Evolutionary conservation across 768 basidiomycete genomes (phyloP).

Genomic region (Lactarius hengduanensis): DNA sequence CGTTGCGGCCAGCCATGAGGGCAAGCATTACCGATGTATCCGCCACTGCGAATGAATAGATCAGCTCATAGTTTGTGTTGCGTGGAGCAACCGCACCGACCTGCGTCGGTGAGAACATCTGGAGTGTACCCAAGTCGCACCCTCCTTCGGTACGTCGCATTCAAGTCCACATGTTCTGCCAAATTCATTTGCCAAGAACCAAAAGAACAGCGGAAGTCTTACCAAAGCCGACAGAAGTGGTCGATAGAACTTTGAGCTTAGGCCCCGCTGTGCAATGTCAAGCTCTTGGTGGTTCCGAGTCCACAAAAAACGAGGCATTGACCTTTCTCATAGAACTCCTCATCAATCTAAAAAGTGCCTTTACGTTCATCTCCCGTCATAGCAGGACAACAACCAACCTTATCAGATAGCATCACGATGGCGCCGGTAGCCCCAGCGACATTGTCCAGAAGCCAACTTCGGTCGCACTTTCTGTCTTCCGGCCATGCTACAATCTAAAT

Average conservation of each 20-base stretch:
- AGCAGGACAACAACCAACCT: constrained; percentile 42
- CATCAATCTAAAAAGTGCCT: constrained; percentile 53
- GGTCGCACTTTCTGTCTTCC: constrained; percentile 54
- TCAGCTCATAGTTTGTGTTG: not conserved
- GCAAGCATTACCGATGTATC: constrained; percentile 88
- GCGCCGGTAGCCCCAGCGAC: constrained; percentile 60
- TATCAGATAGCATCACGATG: constrained; percentile 65
- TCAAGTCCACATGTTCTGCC: constrained; percentile 80
- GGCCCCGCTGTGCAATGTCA: constrained; percentile 58
- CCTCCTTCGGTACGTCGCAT: constrained; percentile 54
- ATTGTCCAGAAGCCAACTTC: constrained; percentile 74
- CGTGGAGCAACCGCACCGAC: constrained; percentile 38
- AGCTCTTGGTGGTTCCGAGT: not conserved
- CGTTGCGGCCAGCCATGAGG: constrained; percentile 90
- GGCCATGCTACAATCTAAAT: constrained; percentile 49
- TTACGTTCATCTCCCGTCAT: constrained; percentile 17
- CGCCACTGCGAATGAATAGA: constrained; percentile 59
- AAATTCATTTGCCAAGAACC: not conserved
- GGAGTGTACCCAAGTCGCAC: constrained; percentile 89
- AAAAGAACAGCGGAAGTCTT: constrained; percentile 25
- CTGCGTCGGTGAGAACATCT: constrained; percentile 90
- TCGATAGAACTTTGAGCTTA: constrained; percentile 78
- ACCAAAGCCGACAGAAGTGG: constrained; percentile 92
- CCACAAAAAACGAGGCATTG: not conserved
- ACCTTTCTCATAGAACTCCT: constrained; percentile 66